Evolutionary conservation across 23 red algal species (phyloP), one percentile per base, ranked within the genome.

Genomic region (Pyropia haitanensis): DNA sequence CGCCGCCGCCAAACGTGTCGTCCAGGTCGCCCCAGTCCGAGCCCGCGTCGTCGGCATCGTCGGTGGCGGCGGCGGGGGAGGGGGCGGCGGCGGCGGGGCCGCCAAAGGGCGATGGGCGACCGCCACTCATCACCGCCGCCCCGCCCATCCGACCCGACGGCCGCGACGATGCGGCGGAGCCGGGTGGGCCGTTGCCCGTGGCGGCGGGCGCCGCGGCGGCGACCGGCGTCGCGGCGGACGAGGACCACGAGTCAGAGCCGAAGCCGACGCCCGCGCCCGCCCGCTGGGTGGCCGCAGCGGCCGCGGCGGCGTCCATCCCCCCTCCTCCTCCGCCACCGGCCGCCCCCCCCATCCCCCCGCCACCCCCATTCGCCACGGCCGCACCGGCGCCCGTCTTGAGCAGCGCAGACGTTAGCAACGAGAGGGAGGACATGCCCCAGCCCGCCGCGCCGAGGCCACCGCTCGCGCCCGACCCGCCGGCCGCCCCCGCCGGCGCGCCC

Each of bases 381-480:
- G 63, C 21, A 9, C 59, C 53, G 18, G 25, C 49, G 18, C 60
- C 60, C 49, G 59, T 61, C 25, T 27, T 76, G 12, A 75, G 69
- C 19, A 87, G 57, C 21, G 81, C 68, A 10, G 68, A 65, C 9
- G 81, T 73, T 56, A 87, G 75, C 32, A 65, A 87, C 18, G 81
- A 77, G 48, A 87, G 76, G 5, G 81, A 77, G 24, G 71, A 76
- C 28, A 87, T 51, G 2, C 81, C 71, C 81, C 81, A 87, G n/a
- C 81, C 81, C 3, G 81, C 32, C 15, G 68, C 18, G 3, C 21
- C 21, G 13, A 25, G 44, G 26, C 60, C 50, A 27, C 54, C 51
- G 22, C 71, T 50, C 22, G 25, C 28, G 19, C 32, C 58, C 20
- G 61, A n/a, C 2, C 49, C 63, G 25, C 51, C 32, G n/a, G 0